phyloP scores from a whole-genome alignment of 2,329 filamentous ascomycete genomes.

The Blastomyces percursus region DNA sequence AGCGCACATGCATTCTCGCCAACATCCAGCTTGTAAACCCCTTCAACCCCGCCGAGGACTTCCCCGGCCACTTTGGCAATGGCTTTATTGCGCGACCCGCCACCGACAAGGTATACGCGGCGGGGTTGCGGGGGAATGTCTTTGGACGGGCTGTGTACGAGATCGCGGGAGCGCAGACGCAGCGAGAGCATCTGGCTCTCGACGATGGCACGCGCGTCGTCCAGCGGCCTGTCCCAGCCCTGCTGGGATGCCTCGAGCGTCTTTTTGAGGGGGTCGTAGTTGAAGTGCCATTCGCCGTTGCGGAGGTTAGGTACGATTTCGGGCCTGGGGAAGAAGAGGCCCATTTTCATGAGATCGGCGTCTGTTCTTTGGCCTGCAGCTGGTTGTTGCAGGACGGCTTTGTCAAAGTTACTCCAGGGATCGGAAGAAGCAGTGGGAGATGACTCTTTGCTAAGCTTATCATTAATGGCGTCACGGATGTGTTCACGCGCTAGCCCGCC shows the following conservation, averaged over 20 bases:
- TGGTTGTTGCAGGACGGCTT: constrained; percentile 54
- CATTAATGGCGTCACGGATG: constrained; percentile 68
- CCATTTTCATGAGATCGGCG: constrained; percentile 61
- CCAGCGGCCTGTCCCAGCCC: constrained; percentile 46
- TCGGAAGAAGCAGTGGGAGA: constrained; percentile 33
- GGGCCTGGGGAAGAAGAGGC: constrained; percentile 87
- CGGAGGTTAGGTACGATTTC: constrained; percentile 91
- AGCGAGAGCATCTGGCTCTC: constrained; percentile 93
- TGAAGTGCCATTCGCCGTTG: constrained; percentile 78
- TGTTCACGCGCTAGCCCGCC: constrained; percentile 85
- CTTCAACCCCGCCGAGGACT: constrained; percentile 78
- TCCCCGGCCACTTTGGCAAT: constrained; percentile 78
- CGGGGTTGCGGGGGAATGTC: constrained; percentile 70
- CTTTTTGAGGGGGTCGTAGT: constrained; percentile 41
- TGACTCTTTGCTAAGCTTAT: constrained; percentile 28
- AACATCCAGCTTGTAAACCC: constrained; percentile 86
- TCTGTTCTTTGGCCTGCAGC: constrained; percentile 53
- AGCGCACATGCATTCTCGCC: constrained; percentile 91
- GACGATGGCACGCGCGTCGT: constrained; percentile 77
- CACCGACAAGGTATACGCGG: constrained; percentile 87
- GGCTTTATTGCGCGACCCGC: constrained; percentile 77
- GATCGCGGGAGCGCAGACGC: constrained; percentile 67
- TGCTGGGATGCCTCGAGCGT: constrained; percentile 43
- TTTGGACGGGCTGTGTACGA: constrained; percentile 50
- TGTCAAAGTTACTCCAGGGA: constrained; percentile 73